Evolutionary conservation across 169 alveolate species (phyloP).

Genomic region (Babesia ovata): DNA sequence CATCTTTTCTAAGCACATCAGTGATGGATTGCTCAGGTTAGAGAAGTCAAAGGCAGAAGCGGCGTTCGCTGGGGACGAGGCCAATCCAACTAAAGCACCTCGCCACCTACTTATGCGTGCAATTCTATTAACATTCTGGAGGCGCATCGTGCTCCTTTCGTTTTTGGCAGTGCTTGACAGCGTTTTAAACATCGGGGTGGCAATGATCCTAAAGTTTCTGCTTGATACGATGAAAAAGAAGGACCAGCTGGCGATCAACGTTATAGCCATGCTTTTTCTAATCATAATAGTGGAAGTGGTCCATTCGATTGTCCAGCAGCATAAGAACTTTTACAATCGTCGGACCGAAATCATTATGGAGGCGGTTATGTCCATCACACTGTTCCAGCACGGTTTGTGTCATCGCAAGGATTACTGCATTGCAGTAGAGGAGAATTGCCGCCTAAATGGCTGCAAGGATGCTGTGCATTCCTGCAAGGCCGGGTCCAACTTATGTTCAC

Average conservation of each 20-base stretch:
- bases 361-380: slow-evolving; percentile 23
- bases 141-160: not conserved
- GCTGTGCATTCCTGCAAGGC: slow-evolving; percentile 1
- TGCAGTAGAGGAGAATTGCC: not conserved
- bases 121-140: slow-evolving; percentile 16
- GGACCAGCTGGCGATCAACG: not conserved
- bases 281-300: slow-evolving; percentile 12
- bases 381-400: slow-evolving; percentile 39
- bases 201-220: slow-evolving; percentile 18
- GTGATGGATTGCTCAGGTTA: slow-evolving; percentile 44
- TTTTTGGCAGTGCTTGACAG: not conserved
- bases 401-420: slow-evolving; percentile 30
- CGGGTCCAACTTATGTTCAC: not conserved
- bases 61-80: not conserved
- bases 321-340: slow-evolving; percentile 4
- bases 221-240: not conserved
- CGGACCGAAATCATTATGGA: slow-evolving; percentile 26
- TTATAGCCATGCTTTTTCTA: not conserved
- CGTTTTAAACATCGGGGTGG: not conserved
- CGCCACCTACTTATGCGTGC: slow-evolving; percentile 7
- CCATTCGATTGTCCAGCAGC: slow-evolving; percentile 18
- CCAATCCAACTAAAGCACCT: not conserved
- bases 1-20: slow-evolving; percentile 50
- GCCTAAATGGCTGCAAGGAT: slow-evolving; percentile 3
- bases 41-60: slow-evolving; percentile 13